phyloP scores from a whole-genome alignment of 768 basidiomycete genomes.

The Suillus cothurnatus region DNA sequence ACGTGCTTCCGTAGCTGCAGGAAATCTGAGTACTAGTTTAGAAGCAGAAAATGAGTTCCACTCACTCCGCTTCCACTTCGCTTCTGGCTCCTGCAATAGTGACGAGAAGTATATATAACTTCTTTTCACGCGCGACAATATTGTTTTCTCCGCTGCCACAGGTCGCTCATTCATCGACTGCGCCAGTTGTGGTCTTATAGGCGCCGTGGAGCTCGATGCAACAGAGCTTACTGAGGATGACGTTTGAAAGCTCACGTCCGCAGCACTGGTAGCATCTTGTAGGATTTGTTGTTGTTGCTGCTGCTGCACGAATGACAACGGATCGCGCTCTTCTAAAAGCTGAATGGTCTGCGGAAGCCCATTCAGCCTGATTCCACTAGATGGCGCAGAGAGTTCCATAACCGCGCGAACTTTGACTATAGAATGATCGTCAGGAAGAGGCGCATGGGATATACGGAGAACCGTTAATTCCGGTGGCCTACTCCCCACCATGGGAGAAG shows the following conservation, averaged over 20 bases:
- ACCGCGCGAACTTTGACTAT: conserved; percentile 79
- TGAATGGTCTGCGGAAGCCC: conserved; percentile 75
- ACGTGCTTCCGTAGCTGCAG: conserved; percentile 73
- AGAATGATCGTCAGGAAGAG: conserved; percentile 70
- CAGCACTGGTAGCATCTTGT: conserved; percentile 72
- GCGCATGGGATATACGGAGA: conserved; percentile 72
- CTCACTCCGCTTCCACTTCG: conserved; percentile 92
- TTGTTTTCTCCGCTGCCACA: conserved; percentile 73
- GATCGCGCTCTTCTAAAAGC: conserved; percentile 67
- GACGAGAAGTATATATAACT: conserved; percentile 99
- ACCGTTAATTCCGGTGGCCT: conserved; percentile 53
- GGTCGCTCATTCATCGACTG: conserved; percentile 47
- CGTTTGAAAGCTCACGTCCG: conserved; percentile 67
- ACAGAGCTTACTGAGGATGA: conserved; percentile 59
- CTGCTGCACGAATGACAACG: conserved; percentile 43
- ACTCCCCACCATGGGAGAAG: conserved; percentile 32
- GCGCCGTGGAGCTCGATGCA: conserved; percentile 41
- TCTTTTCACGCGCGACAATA: conserved; percentile 83
- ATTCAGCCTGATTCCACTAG: conserved; percentile 82
- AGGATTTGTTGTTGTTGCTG: conserved; percentile 57
- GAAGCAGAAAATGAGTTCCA: conserved; percentile 19
- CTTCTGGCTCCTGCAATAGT: conserved; percentile 94
- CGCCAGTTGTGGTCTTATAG: conserved; percentile 35
- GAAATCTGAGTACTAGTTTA: conserved; percentile 11
- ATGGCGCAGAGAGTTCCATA: conserved; percentile 79